These are phyloP conservation scores for Alnus glutinosa DNA, from an alignment of 306 rosid genomes.

Conservation along the genomic window DNA sequence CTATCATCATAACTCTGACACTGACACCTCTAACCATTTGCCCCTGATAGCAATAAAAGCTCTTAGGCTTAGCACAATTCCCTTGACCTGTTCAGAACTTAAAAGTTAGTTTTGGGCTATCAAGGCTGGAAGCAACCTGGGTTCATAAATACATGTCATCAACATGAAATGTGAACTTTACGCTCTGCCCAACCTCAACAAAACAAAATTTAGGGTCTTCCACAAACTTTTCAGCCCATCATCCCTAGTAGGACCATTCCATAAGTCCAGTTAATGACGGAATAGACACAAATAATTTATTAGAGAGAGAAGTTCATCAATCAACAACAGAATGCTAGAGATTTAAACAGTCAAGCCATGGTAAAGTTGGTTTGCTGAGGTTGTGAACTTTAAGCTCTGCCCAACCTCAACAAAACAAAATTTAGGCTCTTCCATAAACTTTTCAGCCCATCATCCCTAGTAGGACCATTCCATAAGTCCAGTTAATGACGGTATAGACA, in stretches of 20 bases:
- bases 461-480: background rate
- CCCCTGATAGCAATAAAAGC: background rate
- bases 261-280: background rate
- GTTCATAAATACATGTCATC: no score
- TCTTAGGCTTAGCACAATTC: background rate
- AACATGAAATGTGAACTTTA: no score
- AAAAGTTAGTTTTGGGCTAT: background rate
- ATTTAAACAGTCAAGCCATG: background rate
- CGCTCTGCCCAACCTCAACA: background rate
- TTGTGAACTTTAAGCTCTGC: background rate
- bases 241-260: background rate
- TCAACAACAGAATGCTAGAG: background rate
- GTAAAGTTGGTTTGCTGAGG: background rate
- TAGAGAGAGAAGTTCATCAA: background rate
- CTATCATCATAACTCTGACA: background rate
- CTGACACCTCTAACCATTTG: background rate
- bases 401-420: background rate
- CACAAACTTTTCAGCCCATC: background rate
- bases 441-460: background rate
- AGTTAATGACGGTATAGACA: background rate
- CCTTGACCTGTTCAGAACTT: background rate
- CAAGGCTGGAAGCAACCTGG: background rate
- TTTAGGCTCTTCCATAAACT: background rate
- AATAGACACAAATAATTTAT: background rate
- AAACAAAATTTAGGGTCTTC: background rate